Evolutionary conservation across 2,329 filamentous ascomycete species (phyloP), one percentile per base, ranked within the genome.

Genomic region (Colletotrichum shisoi): DNA sequence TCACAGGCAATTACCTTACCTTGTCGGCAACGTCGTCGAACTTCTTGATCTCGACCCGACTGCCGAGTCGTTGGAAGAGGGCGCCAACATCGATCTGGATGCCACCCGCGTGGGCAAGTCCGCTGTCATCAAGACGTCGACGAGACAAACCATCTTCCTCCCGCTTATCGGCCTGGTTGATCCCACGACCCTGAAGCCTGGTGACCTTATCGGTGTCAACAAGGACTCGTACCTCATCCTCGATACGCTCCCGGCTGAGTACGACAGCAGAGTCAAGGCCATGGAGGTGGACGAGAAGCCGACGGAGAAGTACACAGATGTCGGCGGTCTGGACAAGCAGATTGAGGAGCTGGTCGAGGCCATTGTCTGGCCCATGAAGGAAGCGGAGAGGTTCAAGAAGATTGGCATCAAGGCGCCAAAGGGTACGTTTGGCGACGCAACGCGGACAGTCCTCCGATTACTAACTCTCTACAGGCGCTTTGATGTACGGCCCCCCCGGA

Each of bases 241-340:
- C 65, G 96, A 99, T 77, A 99, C 95, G 27, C 85, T 99, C 71
- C 95, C 95, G 1, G 95, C 95, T 53, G 96, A 99, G 79, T 99
- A 99, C 76, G 95, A 99, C 77, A 98, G 94, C 81, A 89, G 95
- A 79, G 95, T 99, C 72, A 99, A 99, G 84, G 96, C 96, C 42
- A 99, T 99, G 95, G 96, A 99, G 83, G 95, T 99, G 8, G 95
- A 99, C 75, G 96, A 99, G 86, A 99, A 99, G 85, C 96, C 95
- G 11, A 98, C 94, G 45, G 95, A 99, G 81, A 97, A 98, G 82
- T 99, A 99, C 82, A 95, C 90, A 62, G 95, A 99, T 82, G 96
- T 99, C 15, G 95, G 95, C 81, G 95, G 95, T 58, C 80, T 99
- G 74, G 94, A 97, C 81, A 99, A 99, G 83, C 95, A 99, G 84